Evolutionary conservation across 2,329 filamentous ascomycete genomes (phyloP).

Genomic region (Aspergillus udagawae): DNA sequence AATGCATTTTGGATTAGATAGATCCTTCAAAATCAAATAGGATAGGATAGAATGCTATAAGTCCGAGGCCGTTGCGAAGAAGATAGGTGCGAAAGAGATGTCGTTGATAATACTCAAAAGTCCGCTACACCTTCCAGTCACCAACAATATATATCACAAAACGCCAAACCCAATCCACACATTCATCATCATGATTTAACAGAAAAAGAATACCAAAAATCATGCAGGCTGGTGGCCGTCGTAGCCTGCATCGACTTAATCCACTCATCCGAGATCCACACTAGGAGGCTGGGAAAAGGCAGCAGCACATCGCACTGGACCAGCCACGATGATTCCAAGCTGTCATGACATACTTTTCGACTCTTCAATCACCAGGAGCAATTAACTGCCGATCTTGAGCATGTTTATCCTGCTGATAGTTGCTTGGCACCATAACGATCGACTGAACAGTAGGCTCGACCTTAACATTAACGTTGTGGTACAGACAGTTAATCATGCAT

Average conservation of each 20-base stretch:
- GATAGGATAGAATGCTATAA: neutral
- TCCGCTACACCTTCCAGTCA: neutral
- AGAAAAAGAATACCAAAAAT: neutral
- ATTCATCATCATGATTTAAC: neutral
- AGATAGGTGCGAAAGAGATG: neutral
- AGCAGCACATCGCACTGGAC: neutral
- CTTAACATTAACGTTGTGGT: neutral
- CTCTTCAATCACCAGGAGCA: neutral
- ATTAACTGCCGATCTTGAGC: neutral
- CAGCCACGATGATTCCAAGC: neutral
- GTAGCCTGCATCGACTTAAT: neutral
- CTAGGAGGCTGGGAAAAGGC: slow-evolving; percentile 5
- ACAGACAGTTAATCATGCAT: neutral
- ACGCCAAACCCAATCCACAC: neutral
- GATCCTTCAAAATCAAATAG: slow-evolving; percentile 1
- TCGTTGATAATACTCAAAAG: neutral
- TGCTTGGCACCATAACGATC: neutral
- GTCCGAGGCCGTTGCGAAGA: neutral
- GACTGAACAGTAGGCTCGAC: neutral
- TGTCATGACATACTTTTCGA: neutral
- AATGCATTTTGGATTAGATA: slow-evolving; percentile 23
- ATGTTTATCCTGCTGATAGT: neutral
- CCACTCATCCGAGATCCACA: neutral
- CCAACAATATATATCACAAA: neutral
- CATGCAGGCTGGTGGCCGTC: neutral